A percentile compares a stretch with the other conserved stretches of the same genome.
These are phyloP conservation scores for Ceriops zippeliana DNA, from an alignment of 345 rosid species.

Conservation along the genomic window DNA sequence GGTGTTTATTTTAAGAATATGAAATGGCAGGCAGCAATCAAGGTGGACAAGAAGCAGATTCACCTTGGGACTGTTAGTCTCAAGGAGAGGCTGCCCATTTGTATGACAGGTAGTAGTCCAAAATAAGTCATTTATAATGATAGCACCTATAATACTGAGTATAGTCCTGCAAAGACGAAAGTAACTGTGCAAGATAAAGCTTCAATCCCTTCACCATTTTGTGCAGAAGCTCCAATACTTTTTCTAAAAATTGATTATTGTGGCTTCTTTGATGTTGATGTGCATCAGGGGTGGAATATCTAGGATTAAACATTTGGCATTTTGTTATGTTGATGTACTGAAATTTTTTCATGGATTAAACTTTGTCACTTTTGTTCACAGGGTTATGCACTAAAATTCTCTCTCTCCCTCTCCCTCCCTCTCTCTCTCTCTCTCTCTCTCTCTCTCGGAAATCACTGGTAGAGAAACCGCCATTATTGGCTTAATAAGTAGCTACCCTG, in stretches of 20 bases:
- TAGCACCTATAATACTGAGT: neutral
- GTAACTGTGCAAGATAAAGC: too few species aligned
- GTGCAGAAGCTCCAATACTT: neutral
- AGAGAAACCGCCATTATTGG: too few species aligned
- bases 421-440: too few species aligned
- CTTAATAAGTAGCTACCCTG: too few species aligned
- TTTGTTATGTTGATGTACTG: too few species aligned
- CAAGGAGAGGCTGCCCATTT: slow-evolving; percentile 94
- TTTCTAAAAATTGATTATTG: neutral
- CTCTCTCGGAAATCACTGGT: too few species aligned
- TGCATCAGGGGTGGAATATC: neutral
- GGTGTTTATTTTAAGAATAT: slow-evolving; percentile 97
- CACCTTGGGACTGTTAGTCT: slow-evolving; percentile 91
- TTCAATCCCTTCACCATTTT: too few species aligned
- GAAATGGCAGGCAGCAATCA: slow-evolving; percentile 99
- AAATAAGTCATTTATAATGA: slow-evolving; percentile 3
- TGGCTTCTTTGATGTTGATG: neutral
- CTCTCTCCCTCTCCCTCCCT: too few species aligned
- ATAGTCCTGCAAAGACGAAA: neutral
- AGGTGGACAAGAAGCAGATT: slow-evolving; percentile 93
- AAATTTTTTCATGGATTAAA: too few species aligned
- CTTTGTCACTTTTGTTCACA: too few species aligned
- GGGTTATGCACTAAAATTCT: too few species aligned
- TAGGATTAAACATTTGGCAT: neutral
- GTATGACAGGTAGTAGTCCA: slow-evolving; percentile 68